Percentiles rank a stretch among this genome's conserved stretches.
Evolutionary conservation across 2,329 filamentous ascomycete species (phyloP).

Genomic region (Davidsoniella australis): DNA sequence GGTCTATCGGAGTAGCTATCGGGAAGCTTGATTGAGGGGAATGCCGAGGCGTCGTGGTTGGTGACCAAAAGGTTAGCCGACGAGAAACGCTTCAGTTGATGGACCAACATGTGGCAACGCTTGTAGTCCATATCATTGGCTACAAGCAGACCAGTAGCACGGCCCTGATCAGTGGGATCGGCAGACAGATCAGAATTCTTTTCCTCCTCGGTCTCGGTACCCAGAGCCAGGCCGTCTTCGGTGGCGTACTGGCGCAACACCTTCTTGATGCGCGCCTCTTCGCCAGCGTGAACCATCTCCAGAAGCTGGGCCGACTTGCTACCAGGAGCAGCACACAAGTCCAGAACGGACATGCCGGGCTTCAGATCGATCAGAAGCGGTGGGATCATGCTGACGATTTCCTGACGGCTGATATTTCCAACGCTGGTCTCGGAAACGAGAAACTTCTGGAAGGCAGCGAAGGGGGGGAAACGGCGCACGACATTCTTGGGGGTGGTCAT

Average conservation of each 20-base stretch:
- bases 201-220: constrained; percentile 29
- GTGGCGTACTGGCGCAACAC: constrained; percentile 47
- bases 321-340: constrained; percentile 90
- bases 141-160: constrained; percentile 79
- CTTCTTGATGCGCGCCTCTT: constrained; percentile 69
- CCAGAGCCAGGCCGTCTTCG: constrained; percentile 39
- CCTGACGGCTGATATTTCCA: constrained; percentile 92
- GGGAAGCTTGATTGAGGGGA: constrained; percentile 77
- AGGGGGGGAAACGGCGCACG: constrained; percentile 81
- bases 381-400: constrained; percentile 98
- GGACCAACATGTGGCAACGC: constrained; percentile 89
- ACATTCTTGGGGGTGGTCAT: constrained; percentile 98
- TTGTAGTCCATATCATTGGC: constrained; percentile 97
- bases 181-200: constrained; percentile 35
- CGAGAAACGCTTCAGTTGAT: constrained; percentile 92
- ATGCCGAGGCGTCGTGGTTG: constrained; percentile 93
- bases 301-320: constrained; percentile 93
- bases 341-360: constrained; percentile 82
- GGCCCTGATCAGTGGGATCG: constrained; percentile 57
- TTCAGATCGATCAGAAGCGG: constrained; percentile 81
- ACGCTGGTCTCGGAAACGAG: constrained; percentile 93
- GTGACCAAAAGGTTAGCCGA: constrained; percentile 94
- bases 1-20: constrained; percentile 36
- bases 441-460: constrained; percentile 93
- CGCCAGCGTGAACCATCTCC: constrained; percentile 83